Evolutionary conservation across 2,329 filamentous ascomycete genomes (phyloP), one percentile per base, ranked within the genome.

Genomic region (Cladosporium sp.): DNA sequence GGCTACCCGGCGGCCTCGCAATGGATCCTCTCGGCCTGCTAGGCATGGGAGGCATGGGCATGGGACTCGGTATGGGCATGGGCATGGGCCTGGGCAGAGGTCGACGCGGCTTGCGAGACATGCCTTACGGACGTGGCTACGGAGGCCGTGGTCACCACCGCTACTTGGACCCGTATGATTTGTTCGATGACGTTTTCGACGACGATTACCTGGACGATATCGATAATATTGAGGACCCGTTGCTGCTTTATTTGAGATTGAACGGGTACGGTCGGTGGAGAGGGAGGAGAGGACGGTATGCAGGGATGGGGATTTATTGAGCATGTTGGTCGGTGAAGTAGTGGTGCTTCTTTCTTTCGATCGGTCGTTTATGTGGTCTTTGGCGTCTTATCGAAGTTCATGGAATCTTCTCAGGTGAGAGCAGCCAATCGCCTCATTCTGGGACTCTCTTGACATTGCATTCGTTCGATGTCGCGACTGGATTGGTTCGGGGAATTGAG

Each of bases 31-130:
- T n/a, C n/a, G n/a, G 33, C 12, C 47, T 51, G 49, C 22, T 42
- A 18, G 50, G 50, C 18, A 19, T 7, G 4, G 43, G 33, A 41
- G 49, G 51, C 13, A 40, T 41, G 16, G 18, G 29, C 25, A 50
- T 50, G 48, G 48, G 48, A 32, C 43, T 36, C 39, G 39, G 48
- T 3, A 45, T 36, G 39, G 38, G n/a, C 12, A 47, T 47, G 41
- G 38, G 38, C 13, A 50, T 50, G 30, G 38, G 38, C 13, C 42
- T 50, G 30, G 32, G 32, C 11, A n/a, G 11, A 1, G 32, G 32
- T n/a, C 43, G 35, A n/a, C 43, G 36, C 22, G 16, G n/a, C 16
- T 25, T 30, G 30, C 30, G 12, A 11, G 30, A 32, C 32, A 35
- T 35, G 32, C 32, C 32, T 4, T 35, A 35, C 32, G 12, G 32